Conservation (phyloP, 73 alveolate species). For the Tetrahymena thermophila region DNA sequence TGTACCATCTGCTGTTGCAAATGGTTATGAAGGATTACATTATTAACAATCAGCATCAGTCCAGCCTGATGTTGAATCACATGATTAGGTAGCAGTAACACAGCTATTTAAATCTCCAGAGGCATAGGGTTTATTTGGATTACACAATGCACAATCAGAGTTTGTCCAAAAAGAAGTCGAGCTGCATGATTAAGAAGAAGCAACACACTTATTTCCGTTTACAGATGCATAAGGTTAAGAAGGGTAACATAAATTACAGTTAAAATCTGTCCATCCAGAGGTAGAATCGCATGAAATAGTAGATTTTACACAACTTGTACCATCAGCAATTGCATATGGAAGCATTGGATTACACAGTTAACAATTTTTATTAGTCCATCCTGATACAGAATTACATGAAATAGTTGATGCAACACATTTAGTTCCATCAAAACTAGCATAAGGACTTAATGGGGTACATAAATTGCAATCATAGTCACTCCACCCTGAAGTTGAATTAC, state of each 20-base stretch:
- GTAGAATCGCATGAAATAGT: not conserved
- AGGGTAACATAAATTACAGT: not conserved
- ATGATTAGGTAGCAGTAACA: not conserved
- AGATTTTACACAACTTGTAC: not conserved
- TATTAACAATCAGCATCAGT: not conserved
- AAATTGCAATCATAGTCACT: not conserved
- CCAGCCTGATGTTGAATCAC: not conserved
- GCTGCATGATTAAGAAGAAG: not conserved
- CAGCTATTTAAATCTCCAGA: not conserved
- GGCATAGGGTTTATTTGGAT: not conserved
- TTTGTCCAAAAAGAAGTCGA: not conserved
- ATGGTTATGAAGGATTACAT: not conserved
- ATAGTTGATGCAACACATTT: not conserved
- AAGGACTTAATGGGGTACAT: not conserved
- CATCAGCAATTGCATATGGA: not conserved
- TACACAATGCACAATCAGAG: not conserved
- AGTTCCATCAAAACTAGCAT: not conserved
- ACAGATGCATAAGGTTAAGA: not conserved
- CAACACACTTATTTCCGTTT: not conserved
- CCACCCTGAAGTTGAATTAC: not conserved
- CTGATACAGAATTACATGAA: not conserved
- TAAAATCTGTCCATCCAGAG: not conserved
- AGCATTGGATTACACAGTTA: not conserved
- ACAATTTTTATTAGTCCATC: not conserved
- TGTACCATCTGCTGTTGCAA: not conserved